Evolutionary conservation across 2,329 filamentous ascomycete species (phyloP).

Genomic region (Aspergillus sp.): DNA sequence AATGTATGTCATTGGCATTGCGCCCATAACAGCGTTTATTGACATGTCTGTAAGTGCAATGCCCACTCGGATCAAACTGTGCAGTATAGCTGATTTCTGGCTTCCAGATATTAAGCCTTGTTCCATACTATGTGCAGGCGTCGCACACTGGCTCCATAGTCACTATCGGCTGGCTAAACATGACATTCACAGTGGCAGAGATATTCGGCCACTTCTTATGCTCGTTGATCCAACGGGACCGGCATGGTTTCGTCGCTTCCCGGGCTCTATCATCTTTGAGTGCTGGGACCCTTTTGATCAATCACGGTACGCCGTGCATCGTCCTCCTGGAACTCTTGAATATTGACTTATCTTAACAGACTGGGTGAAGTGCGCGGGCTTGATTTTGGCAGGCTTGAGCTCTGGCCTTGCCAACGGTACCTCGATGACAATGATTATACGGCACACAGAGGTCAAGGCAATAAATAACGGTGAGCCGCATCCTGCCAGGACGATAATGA

Average conservation of each 20-base stretch:
- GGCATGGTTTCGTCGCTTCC: neutral
- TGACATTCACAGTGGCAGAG: neutral
- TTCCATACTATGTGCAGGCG: neutral
- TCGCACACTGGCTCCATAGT: neutral
- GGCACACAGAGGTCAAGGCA: neutral
- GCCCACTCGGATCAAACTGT: neutral
- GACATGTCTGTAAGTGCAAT: neutral
- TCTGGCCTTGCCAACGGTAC: neutral
- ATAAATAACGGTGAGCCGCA: neutral
- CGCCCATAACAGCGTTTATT: neutral
- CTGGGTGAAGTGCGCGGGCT: neutral
- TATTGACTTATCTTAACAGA: neutral
- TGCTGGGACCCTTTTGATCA: neutral
- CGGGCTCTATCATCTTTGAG: neutral
- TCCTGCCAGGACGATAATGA: neutral
- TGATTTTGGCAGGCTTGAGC: neutral
- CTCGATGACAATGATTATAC: neutral
- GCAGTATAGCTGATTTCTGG: neutral
- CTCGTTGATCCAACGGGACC: neutral
- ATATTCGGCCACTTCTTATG: neutral
- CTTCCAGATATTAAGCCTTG: neutral
- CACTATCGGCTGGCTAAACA: neutral
- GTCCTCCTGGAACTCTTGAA: neutral
- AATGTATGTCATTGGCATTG: neutral
- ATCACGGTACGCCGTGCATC: neutral